Evolutionary conservation across 2,329 filamentous ascomycete genomes (phyloP), one percentile per base, ranked within the genome.

Genomic region (Ilyonectria robusta): DNA sequence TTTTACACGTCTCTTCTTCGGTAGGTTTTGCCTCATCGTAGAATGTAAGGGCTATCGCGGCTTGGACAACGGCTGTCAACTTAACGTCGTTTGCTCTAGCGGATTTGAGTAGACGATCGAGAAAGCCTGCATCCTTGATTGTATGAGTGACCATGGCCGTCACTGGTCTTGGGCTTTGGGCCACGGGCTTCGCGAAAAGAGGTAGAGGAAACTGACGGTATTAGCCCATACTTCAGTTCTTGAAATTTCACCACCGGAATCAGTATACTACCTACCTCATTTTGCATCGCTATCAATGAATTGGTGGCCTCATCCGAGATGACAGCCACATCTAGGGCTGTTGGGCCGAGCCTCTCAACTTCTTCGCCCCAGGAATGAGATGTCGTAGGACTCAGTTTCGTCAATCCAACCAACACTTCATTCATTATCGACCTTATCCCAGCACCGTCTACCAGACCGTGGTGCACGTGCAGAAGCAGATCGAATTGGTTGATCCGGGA

Each of bases 381-480:
- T 19, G 35, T 6, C 29, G 6, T 33, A 10, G 23, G 19, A 17
- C 26, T 44, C 2, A 33, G 23, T 4, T 21, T 7, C 7, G 26
- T 17, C 29, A 64, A 33, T 4, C 61, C 54, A 7, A 46, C 23
- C 54, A 64, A n/a, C 8, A 64, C 53, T 37, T 64, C 48, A 8
- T 65, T 59, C 55, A 59, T 54, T 29, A 65, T 59, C 6, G 62
- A 59, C 19, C 62, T 26, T 2, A 65, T 48, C 1, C 62, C 56
- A 6, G 55, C 62, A 1, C 47, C 62, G 11, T 65, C 62, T 37
- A 48, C 48, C 1, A 65, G 48, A 6, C 55, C 56, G 23, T 59
- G 62, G 6, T 65, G 62, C 40, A 65, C 50, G 19, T 65, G 62
- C 3, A 65, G 48, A 1, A 64, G 61, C n/a, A 65, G n/a, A 6